A percentile compares a stretch with the other conserved stretches of the same genome.
These are phyloP conservation scores for Murraya koenigii DNA, from an alignment of 345 rosid species.

Conservation along the genomic window DNA sequence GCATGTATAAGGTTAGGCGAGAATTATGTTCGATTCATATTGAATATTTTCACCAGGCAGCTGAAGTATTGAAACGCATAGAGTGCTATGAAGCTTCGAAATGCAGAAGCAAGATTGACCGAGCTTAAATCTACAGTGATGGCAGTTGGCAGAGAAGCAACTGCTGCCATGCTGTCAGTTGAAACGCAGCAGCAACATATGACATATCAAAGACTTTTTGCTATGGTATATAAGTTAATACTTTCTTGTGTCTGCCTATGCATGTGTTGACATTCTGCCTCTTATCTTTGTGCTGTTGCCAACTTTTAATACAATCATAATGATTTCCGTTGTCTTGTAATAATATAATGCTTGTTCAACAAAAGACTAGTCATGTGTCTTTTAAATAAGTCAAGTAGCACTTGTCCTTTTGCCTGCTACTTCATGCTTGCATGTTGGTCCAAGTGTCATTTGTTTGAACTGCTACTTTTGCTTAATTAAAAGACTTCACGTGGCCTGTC, in stretches of 20 bases:
- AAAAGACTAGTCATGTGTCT: background rate
- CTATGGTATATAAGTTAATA: slow-evolving; percentile 42
- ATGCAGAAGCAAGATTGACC: slow-evolving; percentile 65
- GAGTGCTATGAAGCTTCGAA: slow-evolving; percentile 62
- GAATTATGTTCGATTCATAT: slow-evolving; percentile 3
- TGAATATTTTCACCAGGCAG: slow-evolving; percentile 44
- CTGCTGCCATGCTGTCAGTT: slow-evolving; percentile 85
- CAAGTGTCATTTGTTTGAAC: too few relatives aligned
- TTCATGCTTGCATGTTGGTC: too few relatives aligned
- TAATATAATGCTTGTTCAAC: too few relatives aligned
- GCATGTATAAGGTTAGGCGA: background rate
- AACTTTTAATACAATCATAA: background rate
- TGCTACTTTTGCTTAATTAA: too few relatives aligned
- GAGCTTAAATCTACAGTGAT: slow-evolving; percentile 70
- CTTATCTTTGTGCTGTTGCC: background rate
- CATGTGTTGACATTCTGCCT: too few relatives aligned
- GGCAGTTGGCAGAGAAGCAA: slow-evolving; percentile 90
- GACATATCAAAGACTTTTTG: slow-evolving; percentile 57
- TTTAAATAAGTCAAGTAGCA: background rate
- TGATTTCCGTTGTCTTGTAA: background rate
- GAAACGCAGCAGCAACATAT: slow-evolving; percentile 78
- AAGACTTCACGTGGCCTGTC: too few relatives aligned
- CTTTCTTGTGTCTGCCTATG: background rate
- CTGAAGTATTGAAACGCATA: slow-evolving; percentile 81
- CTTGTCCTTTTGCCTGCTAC: too few relatives aligned